phyloP scores from a whole-genome alignment of 345 rosid genomes.

The Linum tenue region DNA sequence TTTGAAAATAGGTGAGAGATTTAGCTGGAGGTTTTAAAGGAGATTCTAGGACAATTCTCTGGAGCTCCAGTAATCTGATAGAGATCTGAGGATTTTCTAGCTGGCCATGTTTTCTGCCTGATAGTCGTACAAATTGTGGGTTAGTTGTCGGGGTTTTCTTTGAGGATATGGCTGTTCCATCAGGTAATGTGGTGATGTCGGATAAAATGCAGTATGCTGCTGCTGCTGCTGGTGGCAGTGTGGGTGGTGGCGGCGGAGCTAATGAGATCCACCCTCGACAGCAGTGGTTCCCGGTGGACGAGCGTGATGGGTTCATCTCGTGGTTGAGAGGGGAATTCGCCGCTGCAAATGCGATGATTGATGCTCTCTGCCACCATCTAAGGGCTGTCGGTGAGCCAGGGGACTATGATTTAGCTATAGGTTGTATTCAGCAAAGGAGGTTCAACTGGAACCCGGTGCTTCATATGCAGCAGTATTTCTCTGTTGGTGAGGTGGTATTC shows the following conservation, averaged over 20 bases:
- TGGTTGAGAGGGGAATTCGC: slow-evolving; percentile 93
- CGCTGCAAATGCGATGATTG: slow-evolving; percentile 86
- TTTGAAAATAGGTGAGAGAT: no score
- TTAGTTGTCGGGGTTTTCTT: not conserved
- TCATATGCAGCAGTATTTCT: slow-evolving; percentile 70
- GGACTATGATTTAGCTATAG: slow-evolving; percentile 54
- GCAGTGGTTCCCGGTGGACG: slow-evolving; percentile 53
- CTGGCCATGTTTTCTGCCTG: no score
- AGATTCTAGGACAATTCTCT: no score
- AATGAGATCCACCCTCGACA: slow-evolving; percentile 17
- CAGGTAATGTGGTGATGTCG: slow-evolving; percentile 44
- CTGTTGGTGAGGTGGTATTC: slow-evolving; percentile 46
- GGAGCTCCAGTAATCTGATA: no score
- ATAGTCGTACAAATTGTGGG: no score
- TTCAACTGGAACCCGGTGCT: slow-evolving; percentile 66
- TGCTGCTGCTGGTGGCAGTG: slow-evolving; percentile 9
- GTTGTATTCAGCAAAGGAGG: slow-evolving; percentile 65
- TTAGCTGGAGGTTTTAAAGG: no score
- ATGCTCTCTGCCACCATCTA: slow-evolving; percentile 63
- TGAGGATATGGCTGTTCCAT: slow-evolving; percentile 68
- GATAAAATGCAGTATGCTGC: slow-evolving; percentile 62
- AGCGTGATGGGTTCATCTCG: slow-evolving; percentile 66
- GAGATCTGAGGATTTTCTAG: no score
- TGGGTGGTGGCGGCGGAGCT: no score
- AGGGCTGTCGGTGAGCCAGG: slow-evolving; percentile 52